A percentile compares a stretch with the other conserved stretches of the same genome.
Evolutionary conservation across 1,284 basidiomycete species (phyloP).

Genomic region (Leucoagaricus sp.): DNA sequence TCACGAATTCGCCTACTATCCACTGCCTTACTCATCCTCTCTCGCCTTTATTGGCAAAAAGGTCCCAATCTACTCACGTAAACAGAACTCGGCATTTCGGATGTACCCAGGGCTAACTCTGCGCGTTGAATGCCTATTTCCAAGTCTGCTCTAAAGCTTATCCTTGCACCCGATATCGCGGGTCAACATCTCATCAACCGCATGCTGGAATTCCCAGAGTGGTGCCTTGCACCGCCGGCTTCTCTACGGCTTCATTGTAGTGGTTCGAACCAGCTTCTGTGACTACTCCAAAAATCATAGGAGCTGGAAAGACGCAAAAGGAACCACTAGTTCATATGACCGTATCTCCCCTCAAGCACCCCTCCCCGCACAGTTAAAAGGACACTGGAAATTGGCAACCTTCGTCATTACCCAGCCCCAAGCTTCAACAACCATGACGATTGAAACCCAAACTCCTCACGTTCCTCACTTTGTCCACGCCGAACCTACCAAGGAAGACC

Average conservation of each 20-base stretch:
- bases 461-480: constrained; percentile 36
- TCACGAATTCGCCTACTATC: too few species aligned
- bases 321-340: constrained; percentile 5
- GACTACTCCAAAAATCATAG: neutral
- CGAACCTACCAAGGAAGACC: constrained; percentile 31
- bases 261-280: neutral
- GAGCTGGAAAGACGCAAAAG: neutral
- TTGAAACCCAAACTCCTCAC: constrained; percentile 14
- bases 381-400: neutral
- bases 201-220: neutral
- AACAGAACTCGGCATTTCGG: too few species aligned
- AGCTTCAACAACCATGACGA: constrained; percentile 1
- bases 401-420: neutral
- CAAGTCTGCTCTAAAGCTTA: too few species aligned
- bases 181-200: neutral
- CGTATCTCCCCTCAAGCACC: neutral
- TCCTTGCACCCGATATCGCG: neutral
- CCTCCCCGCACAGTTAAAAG: neutral
- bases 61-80: too few species aligned
- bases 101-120: too few species aligned
- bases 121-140: too few species aligned
- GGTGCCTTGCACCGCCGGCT: neutral
- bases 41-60: too few species aligned
- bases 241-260: neutral
- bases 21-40: too few species aligned